Evolutionary conservation across 129 eudicot genomes (phyloP).

Genomic region (Heracleum sosnowskyi): DNA sequence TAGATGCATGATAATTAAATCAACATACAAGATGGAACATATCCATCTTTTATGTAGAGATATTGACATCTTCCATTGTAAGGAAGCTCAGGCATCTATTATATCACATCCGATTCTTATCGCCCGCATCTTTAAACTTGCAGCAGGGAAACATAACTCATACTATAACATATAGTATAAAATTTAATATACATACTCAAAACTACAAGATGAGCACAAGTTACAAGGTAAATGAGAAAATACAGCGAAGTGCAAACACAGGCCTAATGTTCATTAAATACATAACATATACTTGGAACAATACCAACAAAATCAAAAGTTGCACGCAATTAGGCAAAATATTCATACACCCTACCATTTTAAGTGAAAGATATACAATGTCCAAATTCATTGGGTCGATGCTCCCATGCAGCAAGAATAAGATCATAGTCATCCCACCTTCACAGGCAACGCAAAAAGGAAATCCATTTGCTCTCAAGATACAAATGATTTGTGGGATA

Average conservation of each 20-base stretch:
- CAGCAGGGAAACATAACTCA: neutral
- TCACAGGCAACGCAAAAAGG: constrained; percentile 89
- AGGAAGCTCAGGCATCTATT: neutral
- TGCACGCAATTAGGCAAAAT: constrained; percentile 24
- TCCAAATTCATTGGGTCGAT: constrained; percentile 70
- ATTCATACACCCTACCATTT: constrained; percentile 76
- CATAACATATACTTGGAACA: constrained; percentile 12
- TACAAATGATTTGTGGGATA: constrained; percentile 32
- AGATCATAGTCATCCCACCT: constrained; percentile 87
- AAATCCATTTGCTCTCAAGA: constrained; percentile 78
- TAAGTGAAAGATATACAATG: constrained; percentile 59
- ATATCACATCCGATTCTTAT: neutral
- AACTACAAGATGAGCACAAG: neutral
- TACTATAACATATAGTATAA: too few relatives aligned
- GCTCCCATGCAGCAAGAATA: constrained; percentile 91
- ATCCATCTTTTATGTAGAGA: neutral
- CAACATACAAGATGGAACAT: neutral
- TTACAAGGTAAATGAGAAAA: neutral
- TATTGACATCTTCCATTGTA: neutral
- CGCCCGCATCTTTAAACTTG: neutral
- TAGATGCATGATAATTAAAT: neutral
- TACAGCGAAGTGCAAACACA: neutral
- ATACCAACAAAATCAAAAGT: constrained; percentile 20
- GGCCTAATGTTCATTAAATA: constrained; percentile 9
- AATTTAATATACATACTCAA: too few relatives aligned